phyloP scores from a whole-genome alignment of 2,329 filamentous ascomycete species.

The Beauveria asiatica region DNA sequence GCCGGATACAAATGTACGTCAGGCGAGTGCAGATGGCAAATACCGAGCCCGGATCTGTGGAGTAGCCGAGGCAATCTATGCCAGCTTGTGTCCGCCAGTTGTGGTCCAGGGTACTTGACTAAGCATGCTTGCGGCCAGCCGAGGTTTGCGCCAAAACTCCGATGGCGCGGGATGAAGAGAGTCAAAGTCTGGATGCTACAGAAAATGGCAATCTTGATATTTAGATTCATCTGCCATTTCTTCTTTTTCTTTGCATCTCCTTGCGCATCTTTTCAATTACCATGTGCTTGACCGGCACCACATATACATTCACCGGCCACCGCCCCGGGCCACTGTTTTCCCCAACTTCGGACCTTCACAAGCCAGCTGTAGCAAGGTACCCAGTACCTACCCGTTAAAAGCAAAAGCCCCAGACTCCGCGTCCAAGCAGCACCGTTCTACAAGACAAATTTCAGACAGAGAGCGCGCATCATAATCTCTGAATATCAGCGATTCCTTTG shows the following conservation, averaged over 20 bases:
- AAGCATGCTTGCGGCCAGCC: background rate
- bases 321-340: background rate
- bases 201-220: background rate
- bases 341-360: background rate
- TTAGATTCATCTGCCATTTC: background rate
- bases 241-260: background rate
- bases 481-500: background rate
- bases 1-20: constrained; percentile 4
- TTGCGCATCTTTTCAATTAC: background rate
- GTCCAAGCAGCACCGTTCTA: background rate
- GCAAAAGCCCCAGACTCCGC: background rate
- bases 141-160: constrained; percentile 10
- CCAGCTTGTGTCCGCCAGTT: background rate
- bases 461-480: no score
- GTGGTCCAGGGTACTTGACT: constrained; percentile 6
- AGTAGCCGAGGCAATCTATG: constrained; percentile 22
- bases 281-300: background rate
- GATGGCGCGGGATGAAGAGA: background rate
- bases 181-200: background rate
- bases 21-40: background rate
- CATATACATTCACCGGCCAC: background rate
- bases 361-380: background rate
- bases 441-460: background rate
- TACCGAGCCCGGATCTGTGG: constrained; percentile 17
- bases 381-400: background rate